Evolutionary conservation across 1,139 yeast species (phyloP), one percentile per base, ranked within the genome.

Genomic region (Zygotorulaspora mrakii): DNA sequence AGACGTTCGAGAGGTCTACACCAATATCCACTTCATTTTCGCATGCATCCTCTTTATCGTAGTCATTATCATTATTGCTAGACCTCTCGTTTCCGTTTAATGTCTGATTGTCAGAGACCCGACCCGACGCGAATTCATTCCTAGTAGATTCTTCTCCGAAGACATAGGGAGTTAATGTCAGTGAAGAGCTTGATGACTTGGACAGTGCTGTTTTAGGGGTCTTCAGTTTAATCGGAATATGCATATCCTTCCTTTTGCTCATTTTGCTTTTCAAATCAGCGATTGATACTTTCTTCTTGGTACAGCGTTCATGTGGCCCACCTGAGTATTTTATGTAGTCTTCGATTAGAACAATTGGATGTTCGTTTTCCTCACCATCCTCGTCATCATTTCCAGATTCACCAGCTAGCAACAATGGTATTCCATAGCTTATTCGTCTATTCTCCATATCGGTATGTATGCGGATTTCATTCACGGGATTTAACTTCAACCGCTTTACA

Each of bases 271-370:
- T 55, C 34, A 58, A 39, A 43, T 57, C 54, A 5, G 58, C 53
- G 8, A 58, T 43, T 7, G 62, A 57, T 9, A 58, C 50, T 39
- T 43, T 46, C 32, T 55, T 55, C 36, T 45, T 49, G n/a, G 52
- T 37, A 16, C 35, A 27, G 3, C 24, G 26, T n/a, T 35, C 28
- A 8, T 31, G 35, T 8, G 40, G 29, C 23, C 24, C 32, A 8
- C 41, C 46, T n/a, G 31, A 39, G 13, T 35, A 35, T 3, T 54
- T 49, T 11, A 58, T 54, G 36, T 58, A 58, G 31, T 58, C 63
- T 33, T 58, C 63, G 1, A 58, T 53, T 31, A 58, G 37, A 2
- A 58, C 55, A 24, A 56, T 47, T 7, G 59, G 59, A 23, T 48
- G 54, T 17, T 45, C 43, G 3, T 34, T 39, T 4, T 31, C 40